Conservation (phyloP, 331 rosid genomes). For the Quercus tomentella region DNA sequence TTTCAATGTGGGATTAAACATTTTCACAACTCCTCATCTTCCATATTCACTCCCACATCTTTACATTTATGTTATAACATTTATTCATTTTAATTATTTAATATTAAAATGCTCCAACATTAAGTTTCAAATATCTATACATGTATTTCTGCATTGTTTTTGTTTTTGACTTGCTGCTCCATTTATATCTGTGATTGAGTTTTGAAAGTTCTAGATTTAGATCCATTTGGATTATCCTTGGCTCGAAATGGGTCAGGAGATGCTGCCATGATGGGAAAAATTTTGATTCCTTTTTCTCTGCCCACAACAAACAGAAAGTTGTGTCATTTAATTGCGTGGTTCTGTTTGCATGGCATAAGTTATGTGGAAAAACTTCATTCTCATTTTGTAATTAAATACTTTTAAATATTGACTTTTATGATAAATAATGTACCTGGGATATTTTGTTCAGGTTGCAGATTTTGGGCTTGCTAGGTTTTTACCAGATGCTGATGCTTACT, state of each 20-base stretch:
- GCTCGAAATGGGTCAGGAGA: background rate
- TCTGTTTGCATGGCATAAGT: background rate
- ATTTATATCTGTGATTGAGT: background rate
- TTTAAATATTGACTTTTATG: background rate
- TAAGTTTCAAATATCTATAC: background rate
- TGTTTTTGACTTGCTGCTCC: background rate
- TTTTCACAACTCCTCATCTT: no score
- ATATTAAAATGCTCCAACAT: no score
- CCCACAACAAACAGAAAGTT: background rate
- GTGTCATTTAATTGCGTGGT: background rate
- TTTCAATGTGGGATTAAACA: no score
- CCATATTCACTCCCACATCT: no score
- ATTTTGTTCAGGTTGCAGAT: conserved; percentile 41
- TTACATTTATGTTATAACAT: no score
- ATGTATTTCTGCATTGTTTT: background rate
- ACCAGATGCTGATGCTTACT: conserved; percentile 35
- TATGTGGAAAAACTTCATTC: background rate
- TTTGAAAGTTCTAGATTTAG: background rate
- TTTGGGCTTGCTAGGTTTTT: conserved; percentile 45
- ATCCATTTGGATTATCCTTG: background rate
- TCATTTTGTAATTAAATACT: background rate
- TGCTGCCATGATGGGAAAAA: background rate
- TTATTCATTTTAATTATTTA: no score
- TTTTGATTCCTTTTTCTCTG: background rate
- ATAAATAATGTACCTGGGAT: background rate